Percentiles rank a stretch among this genome's conserved stretches.
Evolutionary conservation across 169 alveolate genomes (phyloP).

Genomic region (Miamiensis avidus): DNA sequence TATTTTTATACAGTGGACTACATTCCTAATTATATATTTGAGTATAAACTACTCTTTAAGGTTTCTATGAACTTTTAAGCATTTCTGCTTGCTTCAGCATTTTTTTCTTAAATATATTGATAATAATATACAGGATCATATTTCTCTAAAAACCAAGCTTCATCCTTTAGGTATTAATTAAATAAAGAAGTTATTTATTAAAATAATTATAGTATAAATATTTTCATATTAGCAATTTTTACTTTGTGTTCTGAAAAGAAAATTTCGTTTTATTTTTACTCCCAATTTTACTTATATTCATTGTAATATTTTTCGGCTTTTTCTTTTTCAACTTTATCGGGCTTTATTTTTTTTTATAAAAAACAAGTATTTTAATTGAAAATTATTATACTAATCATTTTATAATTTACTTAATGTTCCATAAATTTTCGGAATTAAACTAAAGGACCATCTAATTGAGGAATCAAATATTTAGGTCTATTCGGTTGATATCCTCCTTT

Average conservation of each 20-base stretch:
- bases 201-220: too few species aligned
- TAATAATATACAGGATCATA: background rate
- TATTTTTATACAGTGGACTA: too few species aligned
- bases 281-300: background rate
- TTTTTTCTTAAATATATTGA: background rate
- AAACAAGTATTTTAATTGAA: too few species aligned
- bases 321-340: background rate
- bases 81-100: background rate
- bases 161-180: background rate
- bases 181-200: too few species aligned
- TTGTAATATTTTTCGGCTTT: background rate
- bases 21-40: background rate
- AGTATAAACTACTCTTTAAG: background rate
- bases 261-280: too few species aligned
- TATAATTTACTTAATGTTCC: background rate
- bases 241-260: background rate
- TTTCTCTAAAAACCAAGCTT: background rate
- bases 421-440: background rate
- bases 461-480: background rate
- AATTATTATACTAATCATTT: too few species aligned
- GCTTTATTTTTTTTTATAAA: background rate
- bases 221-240: background rate
- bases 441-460: background rate
- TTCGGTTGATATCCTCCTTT: background rate
- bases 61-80: background rate